phyloP scores from a whole-genome alignment of 345 rosid species.

The Eucalyptus microcorys region DNA sequence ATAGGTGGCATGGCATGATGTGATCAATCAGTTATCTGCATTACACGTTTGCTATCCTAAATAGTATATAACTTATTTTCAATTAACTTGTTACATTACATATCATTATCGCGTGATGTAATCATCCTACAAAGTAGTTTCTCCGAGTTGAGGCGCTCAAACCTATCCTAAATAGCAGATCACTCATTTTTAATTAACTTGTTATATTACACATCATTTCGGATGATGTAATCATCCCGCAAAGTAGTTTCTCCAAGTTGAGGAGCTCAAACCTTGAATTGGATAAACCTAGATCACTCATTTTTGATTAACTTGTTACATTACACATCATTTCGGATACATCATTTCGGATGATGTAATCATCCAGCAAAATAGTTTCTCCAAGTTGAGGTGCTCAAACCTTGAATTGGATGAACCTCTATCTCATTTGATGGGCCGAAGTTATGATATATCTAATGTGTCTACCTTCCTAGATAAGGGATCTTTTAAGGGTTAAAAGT shows the following conservation, averaged over 20 bases:
- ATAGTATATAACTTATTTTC: rapidly evolving
- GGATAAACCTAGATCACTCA: too few relatives aligned
- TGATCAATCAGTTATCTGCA: rapidly evolving
- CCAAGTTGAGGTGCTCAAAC: too few relatives aligned
- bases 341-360: too few relatives aligned
- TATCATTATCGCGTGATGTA: rapidly evolving
- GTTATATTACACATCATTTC: too few relatives aligned
- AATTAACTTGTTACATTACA: background rate
- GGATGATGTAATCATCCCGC: too few relatives aligned
- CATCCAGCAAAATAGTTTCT: too few relatives aligned
- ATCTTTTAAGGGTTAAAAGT: background rate
- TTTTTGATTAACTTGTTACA: too few relatives aligned
- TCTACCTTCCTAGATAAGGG: background rate
- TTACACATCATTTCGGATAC: too few relatives aligned
- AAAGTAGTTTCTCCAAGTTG: too few relatives aligned
- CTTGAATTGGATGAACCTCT: rapidly evolving
- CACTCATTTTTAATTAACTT: too few relatives aligned
- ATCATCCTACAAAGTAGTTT: background rate
- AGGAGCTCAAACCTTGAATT: too few relatives aligned
- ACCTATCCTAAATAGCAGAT: too few relatives aligned
- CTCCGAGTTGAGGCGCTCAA: rapidly evolving
- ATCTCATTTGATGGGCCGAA: rapidly evolving
- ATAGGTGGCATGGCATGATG: background rate
- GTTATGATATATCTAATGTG: background rate
- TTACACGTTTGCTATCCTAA: background rate